Base-by-base conservation (phyloP, 1,284 basidiomycete genomes). In the Trichosporon ovoides region DNA sequence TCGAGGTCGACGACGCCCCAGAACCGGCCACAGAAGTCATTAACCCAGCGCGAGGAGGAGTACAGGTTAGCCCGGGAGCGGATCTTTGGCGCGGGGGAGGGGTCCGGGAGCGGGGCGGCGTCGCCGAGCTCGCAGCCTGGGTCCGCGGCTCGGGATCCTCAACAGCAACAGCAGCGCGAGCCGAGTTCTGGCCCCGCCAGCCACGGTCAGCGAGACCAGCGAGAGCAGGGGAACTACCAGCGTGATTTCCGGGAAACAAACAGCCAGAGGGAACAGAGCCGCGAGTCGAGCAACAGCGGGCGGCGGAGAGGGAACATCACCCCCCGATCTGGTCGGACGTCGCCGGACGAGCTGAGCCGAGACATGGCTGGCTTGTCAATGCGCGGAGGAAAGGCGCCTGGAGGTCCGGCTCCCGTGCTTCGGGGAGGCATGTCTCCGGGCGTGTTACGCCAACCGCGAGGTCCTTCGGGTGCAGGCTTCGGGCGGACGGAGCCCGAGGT, bases 11-110 rank as follows among this genome's bases (percentile, higher is more conserved):
- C 36, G 19, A 34, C 18, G 36, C 24, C 35, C 48, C 35, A 52
- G 43, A 14, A 57, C 52, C 46, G 62, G 62, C n/a, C 62, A 35
- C 59, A 57, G 43, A 64, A 64, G 56, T 53, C 50, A 16, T 52
- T 61, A 38, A 56, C 58, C 3, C 63, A 64, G 57, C 35, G 63
- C 5, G 63, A 64, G 38, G 63, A 64, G 55, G 63, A 64, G 51
- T 64, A 64, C 55, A 57, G 63, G 2, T 51, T 64, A 1, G 63
- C 63, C 9, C 55, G 63, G 13, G 63, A 64, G 55, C 52, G 63
- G 3, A 64, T 64, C 58, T 64, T 64, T 43, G 63, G n/a, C 40
- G 24, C 7, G 43, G 14, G 31, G 31, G 16, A 37, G 37, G 19
- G 38, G n/a, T 11, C 16, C 13, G 33, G 31, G 49, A 16, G 37